Evolutionary conservation across 768 basidiomycete species (phyloP), one percentile per base, ranked within the genome.

Genomic region (Epithele typhae): DNA sequence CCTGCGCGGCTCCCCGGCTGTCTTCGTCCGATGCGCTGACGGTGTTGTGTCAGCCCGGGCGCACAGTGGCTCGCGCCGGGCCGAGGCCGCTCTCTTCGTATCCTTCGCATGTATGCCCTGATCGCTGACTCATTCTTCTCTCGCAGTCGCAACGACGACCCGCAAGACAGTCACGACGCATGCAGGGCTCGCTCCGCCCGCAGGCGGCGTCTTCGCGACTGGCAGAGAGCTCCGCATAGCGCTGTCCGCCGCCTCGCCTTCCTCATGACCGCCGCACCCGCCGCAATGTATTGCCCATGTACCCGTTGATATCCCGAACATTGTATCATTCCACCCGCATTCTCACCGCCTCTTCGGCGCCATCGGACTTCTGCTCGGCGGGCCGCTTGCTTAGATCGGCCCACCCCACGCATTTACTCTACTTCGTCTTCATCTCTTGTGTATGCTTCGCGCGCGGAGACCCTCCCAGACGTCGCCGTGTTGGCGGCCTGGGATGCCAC

Each of bases 141-240:
- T 17, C 30, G 3, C 49, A 61, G 59, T 44, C 39, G 15, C 59
- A 59, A 42, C 55, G 60, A 43, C 54, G 53, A 48, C 49, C 57
- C 2, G 25, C 43, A 25, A 53, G 60, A 37, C 38, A 49, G 21
- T 50, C 51, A 48, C 56, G 58, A 50, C 57, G 58, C 30, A 50
- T 49, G 42, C 50, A 52, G 33, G 60, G 60, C 25, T 48, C 47
- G 42, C 46, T 53, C 34, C 58, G 58, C n/a, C 51, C 36, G 24
- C 25, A 55, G n/a, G 44, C 50, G 33, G 45, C 54, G 6, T 48
- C 55, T 6, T 59, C 58, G 48, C 56, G 54, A 40, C 57, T 61
- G 34, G 52, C 52, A 36, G 54, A 56, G 47, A 46, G 47, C 25
- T 38, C 40, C 39, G 51, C 51, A 19, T 56, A 36, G 35, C 35